These are phyloP conservation scores for Saxispiralis lemnorum DNA, from an alignment of 495 filamentous ascomycete species.

Conservation along the genomic window DNA sequence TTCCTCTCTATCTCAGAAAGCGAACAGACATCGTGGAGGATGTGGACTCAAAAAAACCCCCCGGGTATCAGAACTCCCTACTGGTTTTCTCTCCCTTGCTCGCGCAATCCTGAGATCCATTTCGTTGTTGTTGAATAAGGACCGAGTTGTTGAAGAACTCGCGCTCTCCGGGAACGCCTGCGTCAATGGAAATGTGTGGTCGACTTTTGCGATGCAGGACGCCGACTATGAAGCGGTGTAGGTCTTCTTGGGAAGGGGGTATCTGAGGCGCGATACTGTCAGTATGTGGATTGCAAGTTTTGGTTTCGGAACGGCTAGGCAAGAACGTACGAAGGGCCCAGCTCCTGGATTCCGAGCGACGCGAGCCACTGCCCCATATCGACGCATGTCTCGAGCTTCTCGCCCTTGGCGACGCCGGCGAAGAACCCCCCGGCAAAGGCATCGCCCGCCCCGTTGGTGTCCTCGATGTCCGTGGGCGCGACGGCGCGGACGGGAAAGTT, in stretches of 20 bases:
- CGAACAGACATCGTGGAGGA: too few species aligned
- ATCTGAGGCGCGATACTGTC: slow-evolving; percentile 31
- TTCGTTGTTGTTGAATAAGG: neutral
- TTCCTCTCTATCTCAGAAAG: too few species aligned
- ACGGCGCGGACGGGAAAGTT: slow-evolving; percentile 67
- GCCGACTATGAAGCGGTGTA: slow-evolving; percentile 29
- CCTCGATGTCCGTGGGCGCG: slow-evolving; percentile 55
- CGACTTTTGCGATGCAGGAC: too few species aligned
- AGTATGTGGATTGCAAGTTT: slow-evolving; percentile 5
- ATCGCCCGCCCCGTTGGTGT: slow-evolving; percentile 93
- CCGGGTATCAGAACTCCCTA: neutral
- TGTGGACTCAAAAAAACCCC: too few species aligned
- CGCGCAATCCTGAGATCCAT: too few species aligned
- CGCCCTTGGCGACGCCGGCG: slow-evolving; percentile 72
- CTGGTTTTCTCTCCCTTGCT: too few species aligned
- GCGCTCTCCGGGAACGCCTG: too few species aligned
- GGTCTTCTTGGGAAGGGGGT: slow-evolving; percentile 66
- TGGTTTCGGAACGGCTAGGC: neutral
- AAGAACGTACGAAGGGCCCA: slow-evolving; percentile 76
- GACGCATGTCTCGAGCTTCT: slow-evolving; percentile 53
- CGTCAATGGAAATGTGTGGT: too few species aligned
- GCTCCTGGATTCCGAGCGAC: slow-evolving; percentile 72
- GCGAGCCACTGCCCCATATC: slow-evolving; percentile 95
- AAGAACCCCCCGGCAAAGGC: slow-evolving; percentile 90
- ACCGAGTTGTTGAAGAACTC: too few species aligned